These are phyloP conservation scores for Fusarium nematophilum DNA, from an alignment of 2,329 filamentous ascomycete genomes.

Conservation along the genomic window DNA sequence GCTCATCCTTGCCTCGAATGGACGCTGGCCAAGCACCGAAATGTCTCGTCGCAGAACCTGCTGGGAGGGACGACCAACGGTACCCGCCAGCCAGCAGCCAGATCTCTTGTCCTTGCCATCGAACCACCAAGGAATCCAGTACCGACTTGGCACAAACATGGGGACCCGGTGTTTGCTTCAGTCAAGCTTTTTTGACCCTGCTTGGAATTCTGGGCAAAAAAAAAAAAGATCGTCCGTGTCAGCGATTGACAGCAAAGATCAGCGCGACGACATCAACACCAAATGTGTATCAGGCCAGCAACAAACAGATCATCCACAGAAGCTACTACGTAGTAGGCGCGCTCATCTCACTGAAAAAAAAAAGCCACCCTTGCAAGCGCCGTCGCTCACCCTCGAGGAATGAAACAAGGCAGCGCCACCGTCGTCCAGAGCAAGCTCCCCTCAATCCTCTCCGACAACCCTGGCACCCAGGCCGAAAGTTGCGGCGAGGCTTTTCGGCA, in stretches of 20 bases:
- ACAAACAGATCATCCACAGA: too few relatives aligned
- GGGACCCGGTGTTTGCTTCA: too few relatives aligned
- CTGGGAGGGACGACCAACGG: too few relatives aligned
- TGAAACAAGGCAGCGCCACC: slow-evolving; percentile 30
- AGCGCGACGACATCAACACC: too few relatives aligned
- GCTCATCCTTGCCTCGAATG: too few relatives aligned
- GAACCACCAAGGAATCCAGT: slow-evolving; percentile 5
- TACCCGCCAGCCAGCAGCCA: not conserved
- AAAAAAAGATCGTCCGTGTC: not conserved
- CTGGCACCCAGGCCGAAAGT: slow-evolving; percentile 24
- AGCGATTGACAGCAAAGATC: too few relatives aligned
- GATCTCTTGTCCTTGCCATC: slow-evolving; percentile 2
- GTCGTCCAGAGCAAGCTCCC: not conserved
- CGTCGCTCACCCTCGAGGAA: slow-evolving; percentile 4
- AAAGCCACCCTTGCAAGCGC: slow-evolving; percentile 4
- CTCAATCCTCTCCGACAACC: slow-evolving; percentile 1
- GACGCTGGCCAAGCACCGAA: slow-evolving; percentile 1
- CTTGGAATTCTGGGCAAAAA: slow-evolving; percentile 4
- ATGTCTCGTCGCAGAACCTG: too few relatives aligned
- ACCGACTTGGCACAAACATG: slow-evolving; percentile 33
- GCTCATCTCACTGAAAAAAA: too few relatives aligned
- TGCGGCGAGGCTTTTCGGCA: slow-evolving; percentile 22
- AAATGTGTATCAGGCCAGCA: not conserved
- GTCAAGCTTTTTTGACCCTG: slow-evolving; percentile 18
- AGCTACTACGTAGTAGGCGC: too few relatives aligned